Evolutionary conservation across 2,329 filamentous ascomycete genomes (phyloP).

Genomic region (Drechmeria coniospora): DNA sequence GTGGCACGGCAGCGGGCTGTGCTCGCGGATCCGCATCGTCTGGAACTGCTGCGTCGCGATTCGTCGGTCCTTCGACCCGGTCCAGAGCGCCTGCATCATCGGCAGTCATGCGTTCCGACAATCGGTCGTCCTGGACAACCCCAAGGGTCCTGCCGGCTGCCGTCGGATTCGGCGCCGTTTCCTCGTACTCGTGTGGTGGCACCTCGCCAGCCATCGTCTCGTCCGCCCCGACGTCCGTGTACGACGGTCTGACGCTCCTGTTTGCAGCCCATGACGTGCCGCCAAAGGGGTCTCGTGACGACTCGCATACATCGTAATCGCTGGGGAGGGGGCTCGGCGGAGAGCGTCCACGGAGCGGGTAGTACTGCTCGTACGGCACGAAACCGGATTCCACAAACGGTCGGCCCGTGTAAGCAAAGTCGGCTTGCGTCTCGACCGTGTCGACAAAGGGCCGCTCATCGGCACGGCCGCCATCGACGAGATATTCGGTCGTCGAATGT

Average conservation of each 20-base stretch:
- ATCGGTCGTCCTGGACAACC: no score
- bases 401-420: slow-evolving; percentile 27
- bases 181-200: slow-evolving; percentile 1
- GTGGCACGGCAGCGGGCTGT: no score
- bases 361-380: slow-evolving; percentile 25
- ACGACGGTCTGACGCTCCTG: slow-evolving; percentile 21
- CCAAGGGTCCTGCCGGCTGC: slow-evolving; percentile 1
- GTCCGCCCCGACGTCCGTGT: slow-evolving; percentile 17
- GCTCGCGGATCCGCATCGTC: no score
- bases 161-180: slow-evolving; percentile 5
- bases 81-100: no score
- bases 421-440: slow-evolving; percentile 24
- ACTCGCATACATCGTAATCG: slow-evolving; percentile 22
- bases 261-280: slow-evolving; percentile 23
- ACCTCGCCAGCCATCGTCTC: slow-evolving; percentile 6
- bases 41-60: no score
- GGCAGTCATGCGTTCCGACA: no score
- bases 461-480: slow-evolving; percentile 18
- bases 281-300: slow-evolving; percentile 12
- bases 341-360: slow-evolving; percentile 35
- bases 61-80: no score
- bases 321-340: slow-evolving; percentile 35
- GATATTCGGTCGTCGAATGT: slow-evolving; percentile 22
- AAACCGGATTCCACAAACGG: slow-evolving; percentile 20
- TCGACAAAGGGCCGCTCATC: slow-evolving; percentile 20